A percentile compares a stretch with the other conserved stretches of the same genome.
These are phyloP conservation scores for Clathrus columnatus DNA, from an alignment of 768 basidiomycete species.

Conservation along the genomic window DNA sequence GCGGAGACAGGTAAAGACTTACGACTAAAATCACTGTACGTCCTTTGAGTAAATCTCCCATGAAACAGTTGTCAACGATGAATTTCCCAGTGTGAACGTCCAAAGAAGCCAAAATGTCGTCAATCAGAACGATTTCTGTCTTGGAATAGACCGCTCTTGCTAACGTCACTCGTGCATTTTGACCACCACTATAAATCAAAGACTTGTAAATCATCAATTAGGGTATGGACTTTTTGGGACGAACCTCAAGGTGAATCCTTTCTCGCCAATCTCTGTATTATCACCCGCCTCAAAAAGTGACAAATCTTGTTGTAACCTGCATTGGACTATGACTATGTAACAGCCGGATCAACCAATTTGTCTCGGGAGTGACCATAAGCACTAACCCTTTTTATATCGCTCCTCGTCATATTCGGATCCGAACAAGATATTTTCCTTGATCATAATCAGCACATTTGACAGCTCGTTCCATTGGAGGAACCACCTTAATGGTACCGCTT, in stretches of 20 bases:
- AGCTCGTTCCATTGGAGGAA: neutral
- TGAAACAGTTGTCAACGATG: conserved; percentile 41
- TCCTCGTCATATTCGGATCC: conserved; percentile 32
- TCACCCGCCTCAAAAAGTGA: conserved; percentile 51
- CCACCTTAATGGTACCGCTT: conserved; percentile 64
- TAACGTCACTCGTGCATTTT: conserved; percentile 42
- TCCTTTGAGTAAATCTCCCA: conserved; percentile 30
- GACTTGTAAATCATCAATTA: neutral
- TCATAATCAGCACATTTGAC: conserved; percentile 18
- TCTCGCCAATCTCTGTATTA: conserved; percentile 63
- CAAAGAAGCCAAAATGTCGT: conserved; percentile 58
- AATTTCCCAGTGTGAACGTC: conserved; percentile 47
- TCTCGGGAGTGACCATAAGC: neutral
- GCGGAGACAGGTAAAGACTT: neutral
- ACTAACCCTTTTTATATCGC: conserved; percentile 31
- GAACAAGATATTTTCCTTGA: conserved; percentile 46
- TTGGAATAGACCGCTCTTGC: conserved; percentile 52
- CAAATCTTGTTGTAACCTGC: conserved; percentile 37
- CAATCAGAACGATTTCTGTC: conserved; percentile 58
- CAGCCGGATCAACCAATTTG: neutral
- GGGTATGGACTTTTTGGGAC: neutral
- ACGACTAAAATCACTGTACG: conserved; percentile 33
- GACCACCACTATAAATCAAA: conserved; percentile 37
- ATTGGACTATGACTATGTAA: conserved; percentile 27
- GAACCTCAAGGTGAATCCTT: conserved; percentile 47